Base-by-base conservation (phyloP, 1,139 yeast species). In the Scheffersomyces illinoinensis region DNA sequence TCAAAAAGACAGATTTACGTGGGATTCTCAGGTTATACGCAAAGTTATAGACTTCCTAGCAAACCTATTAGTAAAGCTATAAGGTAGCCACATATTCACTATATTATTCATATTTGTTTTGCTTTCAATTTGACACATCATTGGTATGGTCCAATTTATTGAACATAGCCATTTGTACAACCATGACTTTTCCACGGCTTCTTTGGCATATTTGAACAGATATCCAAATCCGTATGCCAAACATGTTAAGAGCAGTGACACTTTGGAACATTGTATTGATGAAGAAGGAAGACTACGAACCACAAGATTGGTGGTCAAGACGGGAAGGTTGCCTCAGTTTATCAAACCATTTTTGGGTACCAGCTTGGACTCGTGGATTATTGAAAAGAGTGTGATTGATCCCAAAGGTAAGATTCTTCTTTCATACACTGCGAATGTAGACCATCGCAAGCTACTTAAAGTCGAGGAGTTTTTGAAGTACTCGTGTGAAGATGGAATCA, bases 201-300 rank as follows among this genome's bases (percentile, higher is more conserved):
- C 93, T 5, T 78, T 88, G 56, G 97, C 97, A 1, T 89, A 89
- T 71, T 87, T 91, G 73, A 91, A 91, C 74, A 79, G 96, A 66
- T 92, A 91, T 69, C 97, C 97, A 2, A 92, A 92, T 69, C 99
- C 99, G 3, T 93, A 83, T 70, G 89, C 98, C 50, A 77, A 86
- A n/a, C 98, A 95, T 76, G 98, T 95, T 17, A 78, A 89, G 54
- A 89, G 97, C 17, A 88, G 88, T 50, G 99, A 95, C 71, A 91
- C 97, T 2, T 73, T 91, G 33, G 87, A 86, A 53, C 79, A 78
- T 53, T 74, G 77, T 63, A 79, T 89, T 39, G 93, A 90, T 64
- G 69, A 71, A 0, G 74, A 85, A 18, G 97, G 97, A 21, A 79
- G 87, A 57, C 80, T 93, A 56, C 84, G 86, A 66, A 86, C 91